Percentiles rank a stretch among this genome's conserved stretches.
phyloP scores from a whole-genome alignment of 2,329 filamentous ascomycete genomes.

The Calonectria naviculata region DNA sequence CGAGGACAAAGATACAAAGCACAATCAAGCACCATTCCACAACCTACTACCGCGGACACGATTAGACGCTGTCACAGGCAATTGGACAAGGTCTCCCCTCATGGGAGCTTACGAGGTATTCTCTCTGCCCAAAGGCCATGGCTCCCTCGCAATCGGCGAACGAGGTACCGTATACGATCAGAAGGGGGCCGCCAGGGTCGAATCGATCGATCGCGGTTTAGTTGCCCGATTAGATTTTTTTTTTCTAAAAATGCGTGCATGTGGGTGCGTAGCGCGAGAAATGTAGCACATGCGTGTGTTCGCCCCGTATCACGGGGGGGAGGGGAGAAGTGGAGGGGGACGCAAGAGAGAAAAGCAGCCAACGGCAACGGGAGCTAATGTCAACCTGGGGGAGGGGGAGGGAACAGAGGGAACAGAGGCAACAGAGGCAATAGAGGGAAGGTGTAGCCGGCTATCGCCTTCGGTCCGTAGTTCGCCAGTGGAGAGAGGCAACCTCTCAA shows the following conservation, averaged over 20 bases:
- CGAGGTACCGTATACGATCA: not conserved
- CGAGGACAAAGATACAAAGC: not conserved
- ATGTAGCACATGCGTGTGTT: not conserved
- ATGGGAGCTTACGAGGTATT: not conserved
- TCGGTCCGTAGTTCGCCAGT: not conserved
- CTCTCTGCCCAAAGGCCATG: not conserved
- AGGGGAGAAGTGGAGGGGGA: too few species aligned
- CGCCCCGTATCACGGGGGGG: too few species aligned
- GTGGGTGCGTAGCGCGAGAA: not conserved
- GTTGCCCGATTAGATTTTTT: not conserved
- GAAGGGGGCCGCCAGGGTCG: not conserved
- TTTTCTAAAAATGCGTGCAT: not conserved
- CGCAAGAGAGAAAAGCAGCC: not conserved
- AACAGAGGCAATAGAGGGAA: too few species aligned
- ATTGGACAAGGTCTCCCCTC: not conserved
- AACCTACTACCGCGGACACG: not conserved
- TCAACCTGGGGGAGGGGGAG: not conserved
- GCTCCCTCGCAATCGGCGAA: not conserved
- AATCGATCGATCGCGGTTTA: not conserved
- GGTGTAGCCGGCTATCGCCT: too few species aligned
- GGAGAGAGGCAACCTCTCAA: not conserved
- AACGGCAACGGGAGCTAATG: not conserved
- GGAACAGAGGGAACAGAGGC: not conserved
- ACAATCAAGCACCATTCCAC: not conserved
- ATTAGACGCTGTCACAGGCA: not conserved